Percentiles rank a stretch among this genome's conserved stretches.
Evolutionary conservation across 148 eudicot species (phyloP).

Genomic region (Silene conica): DNA sequence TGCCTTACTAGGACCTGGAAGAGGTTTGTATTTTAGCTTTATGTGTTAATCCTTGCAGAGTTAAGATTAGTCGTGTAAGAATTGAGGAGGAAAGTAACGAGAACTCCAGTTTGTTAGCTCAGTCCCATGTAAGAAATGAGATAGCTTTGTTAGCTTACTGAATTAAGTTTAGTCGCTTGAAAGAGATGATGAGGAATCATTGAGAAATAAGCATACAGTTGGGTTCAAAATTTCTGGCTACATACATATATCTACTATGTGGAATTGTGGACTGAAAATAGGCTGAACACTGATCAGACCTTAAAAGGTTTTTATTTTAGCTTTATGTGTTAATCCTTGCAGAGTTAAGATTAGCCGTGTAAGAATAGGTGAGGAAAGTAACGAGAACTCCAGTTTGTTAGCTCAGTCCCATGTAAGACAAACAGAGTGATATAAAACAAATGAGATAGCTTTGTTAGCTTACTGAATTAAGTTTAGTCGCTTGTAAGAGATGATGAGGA

Average conservation of each 20-base stretch:
- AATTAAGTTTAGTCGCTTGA: background rate
- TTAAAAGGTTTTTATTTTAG: constrained; percentile 56
- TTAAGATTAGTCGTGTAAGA: background rate
- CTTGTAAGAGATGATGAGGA: background rate
- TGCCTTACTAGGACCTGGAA: constrained; percentile 88
- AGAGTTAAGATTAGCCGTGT: background rate
- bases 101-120: background rate
- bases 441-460: background rate
- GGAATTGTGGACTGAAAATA: background rate
- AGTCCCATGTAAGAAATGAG: background rate
- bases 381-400: background rate
- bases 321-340: background rate
- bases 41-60: background rate
- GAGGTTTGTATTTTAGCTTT: constrained; percentile 49
- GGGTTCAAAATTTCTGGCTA: background rate
- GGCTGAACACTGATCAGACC: too few species aligned
- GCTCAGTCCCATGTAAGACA: background rate
- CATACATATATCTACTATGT: background rate
- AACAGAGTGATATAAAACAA: too few species aligned
- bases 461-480: background rate
- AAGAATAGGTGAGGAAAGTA: background rate
- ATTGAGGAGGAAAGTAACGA: background rate
- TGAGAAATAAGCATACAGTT: background rate
- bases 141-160: too few species aligned
- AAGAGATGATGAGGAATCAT: background rate